These are phyloP conservation scores for Hirsutella rhossiliensis DNA, from an alignment of 2,329 filamentous ascomycete species.

Conservation along the genomic window DNA sequence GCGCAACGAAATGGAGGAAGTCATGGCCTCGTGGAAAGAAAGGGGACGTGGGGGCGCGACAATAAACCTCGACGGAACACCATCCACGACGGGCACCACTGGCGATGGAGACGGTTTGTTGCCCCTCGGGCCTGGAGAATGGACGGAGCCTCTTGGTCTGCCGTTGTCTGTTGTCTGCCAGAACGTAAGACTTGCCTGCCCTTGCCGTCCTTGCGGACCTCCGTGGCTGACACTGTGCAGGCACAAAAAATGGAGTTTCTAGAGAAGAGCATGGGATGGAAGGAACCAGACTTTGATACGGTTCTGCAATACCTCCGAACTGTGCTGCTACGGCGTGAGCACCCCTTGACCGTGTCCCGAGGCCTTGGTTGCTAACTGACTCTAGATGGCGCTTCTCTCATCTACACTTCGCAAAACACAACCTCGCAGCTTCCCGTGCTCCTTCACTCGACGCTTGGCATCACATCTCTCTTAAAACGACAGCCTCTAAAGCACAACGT, in stretches of 20 bases:
- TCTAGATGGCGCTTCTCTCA: slow-evolving; percentile 68
- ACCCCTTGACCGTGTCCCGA: slow-evolving; percentile 1
- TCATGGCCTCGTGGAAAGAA: slow-evolving; percentile 70
- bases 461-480: slow-evolving; percentile 70
- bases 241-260: slow-evolving; percentile 82
- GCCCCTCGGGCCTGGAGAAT: slow-evolving; percentile 78
- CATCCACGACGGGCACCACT: slow-evolving; percentile 35
- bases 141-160: slow-evolving; percentile 80
- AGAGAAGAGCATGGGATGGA: slow-evolving; percentile 85
- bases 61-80: slow-evolving; percentile 49
- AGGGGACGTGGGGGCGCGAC: slow-evolving; percentile 54
- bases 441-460: slow-evolving; percentile 74
- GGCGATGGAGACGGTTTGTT: slow-evolving; percentile 57
- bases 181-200: slow-evolving; percentile 48
- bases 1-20: slow-evolving; percentile 76
- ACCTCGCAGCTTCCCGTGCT: slow-evolving; percentile 67
- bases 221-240: slow-evolving; percentile 26
- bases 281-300: slow-evolving; percentile 93
- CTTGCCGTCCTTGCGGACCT: slow-evolving; percentile 1
- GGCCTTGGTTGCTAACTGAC: slow-evolving; percentile 9
- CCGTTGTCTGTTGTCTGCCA: slow-evolving; percentile 93
- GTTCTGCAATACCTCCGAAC: slow-evolving; percentile 89
- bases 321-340: slow-evolving; percentile 70
- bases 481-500: slow-evolving; percentile 79
- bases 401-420: slow-evolving; percentile 70